Evolutionary conservation across 164 flowering plant species (phyloP).

Genomic region (Liriodendron chinense): DNA sequence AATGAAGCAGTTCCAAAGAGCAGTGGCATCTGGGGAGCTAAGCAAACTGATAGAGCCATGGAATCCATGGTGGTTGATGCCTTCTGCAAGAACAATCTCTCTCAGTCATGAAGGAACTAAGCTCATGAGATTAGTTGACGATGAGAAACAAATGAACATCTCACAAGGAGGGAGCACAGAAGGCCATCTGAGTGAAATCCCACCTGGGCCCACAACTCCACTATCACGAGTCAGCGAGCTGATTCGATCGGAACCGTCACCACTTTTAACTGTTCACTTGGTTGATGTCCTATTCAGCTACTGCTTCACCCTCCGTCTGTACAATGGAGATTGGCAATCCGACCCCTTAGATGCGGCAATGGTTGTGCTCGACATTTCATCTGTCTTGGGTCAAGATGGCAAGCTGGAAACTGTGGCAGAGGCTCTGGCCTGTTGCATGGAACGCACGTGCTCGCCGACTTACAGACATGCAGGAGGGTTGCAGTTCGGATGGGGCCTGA

Average conservation of each 20-base stretch:
- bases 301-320: slow-evolving; percentile 85
- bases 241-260: slow-evolving; percentile 61
- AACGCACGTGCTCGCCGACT: slow-evolving; percentile 71
- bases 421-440: slow-evolving; percentile 61
- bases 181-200: slow-evolving; percentile 38
- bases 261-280: slow-evolving; percentile 65
- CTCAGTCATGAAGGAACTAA: slow-evolving; percentile 63
- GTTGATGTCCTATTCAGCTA: slow-evolving; percentile 77
- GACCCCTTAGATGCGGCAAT: slow-evolving; percentile 63
- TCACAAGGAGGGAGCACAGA: slow-evolving; percentile 24
- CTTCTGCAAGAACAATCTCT: slow-evolving; percentile 56
- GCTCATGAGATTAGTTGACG: slow-evolving; percentile 50
- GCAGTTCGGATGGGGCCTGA: slow-evolving; percentile 53
- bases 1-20: slow-evolving; percentile 65
- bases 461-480: slow-evolving; percentile 70
- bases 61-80: slow-evolving; percentile 94
- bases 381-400: slow-evolving; percentile 61
- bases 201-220: slow-evolving; percentile 74
- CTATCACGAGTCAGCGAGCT: slow-evolving; percentile 54
- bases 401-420: slow-evolving; percentile 62
- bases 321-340: slow-evolving; percentile 88
- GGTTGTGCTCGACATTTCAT: slow-evolving; percentile 60
- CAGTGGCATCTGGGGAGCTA: slow-evolving; percentile 84
- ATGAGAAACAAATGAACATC: slow-evolving; percentile 17
- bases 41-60: slow-evolving; percentile 89